phyloP scores from a whole-genome alignment of 2,329 filamentous ascomycete genomes.

The Botrytis byssoidea region DNA sequence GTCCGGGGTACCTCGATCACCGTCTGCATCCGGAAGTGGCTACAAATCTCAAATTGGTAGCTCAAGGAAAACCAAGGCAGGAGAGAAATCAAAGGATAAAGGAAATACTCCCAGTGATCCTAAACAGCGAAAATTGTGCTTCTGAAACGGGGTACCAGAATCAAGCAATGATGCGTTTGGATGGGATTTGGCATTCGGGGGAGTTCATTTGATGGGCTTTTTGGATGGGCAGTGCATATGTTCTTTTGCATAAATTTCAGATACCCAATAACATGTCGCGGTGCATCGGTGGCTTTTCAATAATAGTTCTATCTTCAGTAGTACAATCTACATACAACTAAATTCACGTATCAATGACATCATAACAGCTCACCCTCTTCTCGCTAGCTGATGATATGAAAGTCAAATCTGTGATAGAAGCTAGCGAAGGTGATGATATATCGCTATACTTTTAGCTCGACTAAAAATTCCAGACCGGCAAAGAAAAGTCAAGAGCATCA shows the following conservation, averaged over 20 bases:
- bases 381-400: neutral
- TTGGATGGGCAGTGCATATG: neutral
- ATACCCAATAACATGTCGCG: neutral
- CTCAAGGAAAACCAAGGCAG: neutral
- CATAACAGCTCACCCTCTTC: neutral
- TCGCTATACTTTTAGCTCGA: no score
- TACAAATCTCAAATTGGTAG: neutral
- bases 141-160: neutral
- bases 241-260: neutral
- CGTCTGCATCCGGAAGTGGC: neutral
- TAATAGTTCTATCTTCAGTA: neutral
- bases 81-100: constrained; percentile 16
- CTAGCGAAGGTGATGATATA: no score
- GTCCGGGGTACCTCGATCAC: neutral
- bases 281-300: neutral
- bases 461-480: no score
- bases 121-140: constrained; percentile 20
- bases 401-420: neutral
- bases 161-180: neutral
- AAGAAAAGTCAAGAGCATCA: no score
- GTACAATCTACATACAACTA: neutral
- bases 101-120: constrained; percentile 13
- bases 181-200: neutral
- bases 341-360: neutral
- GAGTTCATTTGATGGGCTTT: neutral